Conservation (phyloP, 208 protist species). For the Phytomonas francai region DNA sequence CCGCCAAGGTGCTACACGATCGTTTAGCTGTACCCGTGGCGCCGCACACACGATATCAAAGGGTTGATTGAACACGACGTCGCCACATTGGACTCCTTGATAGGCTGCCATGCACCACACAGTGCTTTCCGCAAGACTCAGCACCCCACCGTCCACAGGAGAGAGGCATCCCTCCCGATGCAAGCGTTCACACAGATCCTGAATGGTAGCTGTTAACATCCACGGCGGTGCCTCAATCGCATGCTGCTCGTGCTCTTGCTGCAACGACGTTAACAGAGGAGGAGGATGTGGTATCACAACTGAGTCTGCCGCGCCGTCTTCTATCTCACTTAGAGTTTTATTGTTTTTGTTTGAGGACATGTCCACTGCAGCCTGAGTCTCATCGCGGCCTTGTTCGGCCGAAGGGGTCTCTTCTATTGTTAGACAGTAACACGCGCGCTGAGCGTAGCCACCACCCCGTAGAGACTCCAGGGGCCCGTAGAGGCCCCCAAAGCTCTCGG, state of each 20-base stretch:
- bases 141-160: slow-evolving; percentile 1
- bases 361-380: neutral
- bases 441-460: slow-evolving; percentile 19
- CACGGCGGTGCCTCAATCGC: slow-evolving; percentile 46
- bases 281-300: neutral
- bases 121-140: neutral
- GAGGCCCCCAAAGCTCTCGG: slow-evolving; percentile 22
- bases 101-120: slow-evolving; percentile 42
- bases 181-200: slow-evolving; percentile 34
- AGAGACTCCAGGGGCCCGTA: slow-evolving; percentile 31
- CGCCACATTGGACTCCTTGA: slow-evolving; percentile 34
- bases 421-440: slow-evolving; percentile 25
- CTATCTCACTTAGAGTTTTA: neutral
- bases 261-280: neutral
- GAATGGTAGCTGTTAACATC: slow-evolving; percentile 33
- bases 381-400: neutral
- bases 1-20: slow-evolving; percentile 68
- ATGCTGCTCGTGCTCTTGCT: neutral
- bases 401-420: neutral
- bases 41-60: slow-evolving; percentile 52
- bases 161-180: slow-evolving; percentile 3
- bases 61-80: slow-evolving; percentile 31
- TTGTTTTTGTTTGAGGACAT: neutral
- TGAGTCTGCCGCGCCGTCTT: neutral
- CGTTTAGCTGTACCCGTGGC: slow-evolving; percentile 34